These are phyloP conservation scores for Neopestalotiopsis clavispora DNA, from an alignment of 2,329 filamentous ascomycete genomes.

Conservation along the genomic window DNA sequence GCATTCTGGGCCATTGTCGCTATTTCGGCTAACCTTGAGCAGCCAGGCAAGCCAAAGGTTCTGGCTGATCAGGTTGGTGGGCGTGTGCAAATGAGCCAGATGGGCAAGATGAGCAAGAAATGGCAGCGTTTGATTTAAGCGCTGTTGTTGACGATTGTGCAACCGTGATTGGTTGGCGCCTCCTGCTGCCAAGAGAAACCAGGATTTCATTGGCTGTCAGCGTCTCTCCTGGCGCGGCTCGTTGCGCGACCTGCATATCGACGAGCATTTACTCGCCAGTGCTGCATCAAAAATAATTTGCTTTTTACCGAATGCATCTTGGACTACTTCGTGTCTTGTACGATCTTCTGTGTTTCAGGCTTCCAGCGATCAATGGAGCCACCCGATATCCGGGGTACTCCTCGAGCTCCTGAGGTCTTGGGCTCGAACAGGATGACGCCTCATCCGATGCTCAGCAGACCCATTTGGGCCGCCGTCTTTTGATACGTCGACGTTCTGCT, in stretches of 20 bases:
- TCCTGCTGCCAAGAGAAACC: constrained; percentile 25
- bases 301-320: background rate
- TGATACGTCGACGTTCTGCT: background rate
- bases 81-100: constrained; percentile 24
- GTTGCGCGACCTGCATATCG: constrained; percentile 21
- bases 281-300: background rate
- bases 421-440: background rate
- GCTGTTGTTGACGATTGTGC: constrained; percentile 25
- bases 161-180: constrained; percentile 28
- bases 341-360: background rate
- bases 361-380: background rate
- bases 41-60: constrained; percentile 30
- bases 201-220: constrained; percentile 32
- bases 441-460: background rate
- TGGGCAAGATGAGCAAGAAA: constrained; percentile 17
- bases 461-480: background rate
- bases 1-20: constrained; percentile 18
- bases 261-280: constrained; percentile 13
- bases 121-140: constrained; percentile 34
- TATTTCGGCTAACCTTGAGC: constrained; percentile 29
- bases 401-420: background rate
- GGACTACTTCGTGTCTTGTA: background rate
- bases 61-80: constrained; percentile 28
- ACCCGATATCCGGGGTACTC: background rate
- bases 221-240: constrained; percentile 32